phyloP scores from a whole-genome alignment of 345 rosid species.

The Raphanus raphanistrum region DNA sequence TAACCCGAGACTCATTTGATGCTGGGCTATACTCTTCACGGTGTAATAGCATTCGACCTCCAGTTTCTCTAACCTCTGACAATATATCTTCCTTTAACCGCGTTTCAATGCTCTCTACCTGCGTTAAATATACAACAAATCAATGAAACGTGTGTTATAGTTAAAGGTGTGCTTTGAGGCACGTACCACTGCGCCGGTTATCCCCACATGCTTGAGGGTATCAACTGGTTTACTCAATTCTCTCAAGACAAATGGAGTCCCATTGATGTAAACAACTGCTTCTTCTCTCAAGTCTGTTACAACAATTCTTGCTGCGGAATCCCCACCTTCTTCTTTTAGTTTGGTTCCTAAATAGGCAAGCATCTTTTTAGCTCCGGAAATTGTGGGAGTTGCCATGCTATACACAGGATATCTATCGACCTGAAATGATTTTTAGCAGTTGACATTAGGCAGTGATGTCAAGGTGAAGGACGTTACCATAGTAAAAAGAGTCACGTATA shows the following conservation, averaged over 20 bases:
- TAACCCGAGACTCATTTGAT: constrained; percentile 70
- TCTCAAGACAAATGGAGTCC: constrained; percentile 87
- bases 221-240: constrained; percentile 91
- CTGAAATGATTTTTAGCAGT: constrained; percentile 36
- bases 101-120: constrained; percentile 91
- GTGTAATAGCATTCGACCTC: constrained; percentile 88
- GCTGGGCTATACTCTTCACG: constrained; percentile 84
- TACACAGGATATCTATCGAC: constrained; percentile 90
- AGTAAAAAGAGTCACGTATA: background rate
- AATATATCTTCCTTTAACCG: constrained; percentile 88
- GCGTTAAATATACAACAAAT: constrained; percentile 26
- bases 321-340: constrained; percentile 51
- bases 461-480: background rate
- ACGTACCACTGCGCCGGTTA: constrained; percentile 79
- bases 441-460: background rate
- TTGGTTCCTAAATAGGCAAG: constrained; percentile 74
- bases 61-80: constrained; percentile 65
- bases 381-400: constrained; percentile 98
- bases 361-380: constrained; percentile 84
- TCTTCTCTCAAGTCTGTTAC: constrained; percentile 94
- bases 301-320: constrained; percentile 55
- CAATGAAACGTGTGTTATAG: background rate
- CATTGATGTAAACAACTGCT: constrained; percentile 89
- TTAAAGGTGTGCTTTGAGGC: background rate
- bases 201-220: constrained; percentile 90